Evolutionary conservation across 768 basidiomycete genomes (phyloP).

Genomic region (Russula vinacea): DNA sequence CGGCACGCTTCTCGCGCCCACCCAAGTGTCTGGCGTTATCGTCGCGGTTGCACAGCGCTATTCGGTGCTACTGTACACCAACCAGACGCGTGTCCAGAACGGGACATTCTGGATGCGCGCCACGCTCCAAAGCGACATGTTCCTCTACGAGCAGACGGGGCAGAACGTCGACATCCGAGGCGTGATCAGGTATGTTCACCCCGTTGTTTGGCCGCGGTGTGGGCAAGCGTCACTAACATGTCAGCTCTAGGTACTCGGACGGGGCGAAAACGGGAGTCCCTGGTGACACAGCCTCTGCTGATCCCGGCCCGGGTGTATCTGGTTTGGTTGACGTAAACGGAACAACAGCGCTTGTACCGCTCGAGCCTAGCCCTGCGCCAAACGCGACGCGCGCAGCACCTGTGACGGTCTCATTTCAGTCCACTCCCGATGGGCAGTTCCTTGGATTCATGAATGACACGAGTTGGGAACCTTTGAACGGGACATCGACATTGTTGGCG

Average conservation of each 20-base stretch:
- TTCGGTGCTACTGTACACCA: constrained; percentile 46
- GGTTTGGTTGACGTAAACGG: constrained; percentile 11
- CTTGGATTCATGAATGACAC: constrained; percentile 26
- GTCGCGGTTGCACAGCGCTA: constrained; percentile 51
- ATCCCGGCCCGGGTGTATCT: constrained; percentile 22
- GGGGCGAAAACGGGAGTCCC: constrained; percentile 14
- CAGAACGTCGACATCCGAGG: constrained; percentile 28
- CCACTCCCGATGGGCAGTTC: constrained; percentile 14
- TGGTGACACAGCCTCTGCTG: constrained; percentile 15
- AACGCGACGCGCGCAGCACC: constrained; percentile 13
- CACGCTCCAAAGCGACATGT: constrained; percentile 39
- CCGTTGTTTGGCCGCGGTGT: background rate
- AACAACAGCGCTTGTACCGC: constrained; percentile 16
- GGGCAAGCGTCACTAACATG: background rate
- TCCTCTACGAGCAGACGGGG: constrained; percentile 31
- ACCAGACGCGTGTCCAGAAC: constrained; percentile 39
- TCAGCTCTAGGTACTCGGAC: constrained; percentile 18
- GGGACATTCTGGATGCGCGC: constrained; percentile 42
- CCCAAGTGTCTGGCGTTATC: constrained; percentile 40
- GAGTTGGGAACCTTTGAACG: constrained; percentile 24
- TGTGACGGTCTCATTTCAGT: constrained; percentile 19
- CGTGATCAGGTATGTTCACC: constrained; percentile 7
- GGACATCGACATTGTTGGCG: constrained; percentile 19
- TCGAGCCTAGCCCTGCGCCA: constrained; percentile 7
- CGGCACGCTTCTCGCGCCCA: constrained; percentile 43